phyloP scores from a whole-genome alignment of 1,284 basidiomycete genomes.

The Leccinum pachyderme region DNA sequence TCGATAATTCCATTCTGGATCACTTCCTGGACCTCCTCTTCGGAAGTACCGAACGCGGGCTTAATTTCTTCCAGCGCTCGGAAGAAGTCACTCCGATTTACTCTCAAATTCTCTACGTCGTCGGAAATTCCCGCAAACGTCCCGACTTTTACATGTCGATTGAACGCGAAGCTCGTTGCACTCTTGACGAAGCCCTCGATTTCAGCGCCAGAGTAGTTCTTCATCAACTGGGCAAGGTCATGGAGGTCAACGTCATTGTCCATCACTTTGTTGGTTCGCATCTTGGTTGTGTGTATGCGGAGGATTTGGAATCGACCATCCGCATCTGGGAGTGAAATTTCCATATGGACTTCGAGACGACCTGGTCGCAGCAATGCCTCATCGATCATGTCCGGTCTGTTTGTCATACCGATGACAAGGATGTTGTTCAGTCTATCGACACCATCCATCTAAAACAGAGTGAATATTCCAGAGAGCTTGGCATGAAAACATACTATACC shows the following conservation, averaged over 20 bases:
- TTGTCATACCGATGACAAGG: constrained; percentile 99
- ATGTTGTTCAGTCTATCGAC: constrained; percentile 99
- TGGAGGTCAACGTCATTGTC: constrained; percentile 81
- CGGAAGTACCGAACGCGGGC: constrained; percentile 96
- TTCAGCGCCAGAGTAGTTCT: constrained; percentile 99
- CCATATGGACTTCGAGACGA: constrained; percentile 99
- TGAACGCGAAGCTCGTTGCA: constrained; percentile 97
- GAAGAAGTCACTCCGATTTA: constrained; percentile 88
- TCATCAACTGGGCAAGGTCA: constrained; percentile 85
- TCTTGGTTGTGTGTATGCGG: constrained; percentile 93
- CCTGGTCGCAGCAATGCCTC: constrained; percentile 97
- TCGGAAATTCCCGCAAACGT: constrained; percentile 96
- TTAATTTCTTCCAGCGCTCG: constrained; percentile 94
- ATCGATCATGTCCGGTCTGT: constrained; percentile 98
- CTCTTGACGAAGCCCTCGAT: constrained; percentile 96
- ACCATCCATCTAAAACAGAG: constrained; percentile 83
- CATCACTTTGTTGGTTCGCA: constrained; percentile 92
- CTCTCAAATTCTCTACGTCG: constrained; percentile 91
- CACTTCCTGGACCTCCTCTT: constrained; percentile 93
- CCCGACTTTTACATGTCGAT: constrained; percentile 96
- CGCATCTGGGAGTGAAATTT: constrained; percentile 97
- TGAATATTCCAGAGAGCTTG: neutral
- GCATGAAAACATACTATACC: constrained; percentile 38
- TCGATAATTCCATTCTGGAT: constrained; percentile 98
- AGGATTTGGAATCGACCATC: constrained; percentile 92